Conservation (phyloP, 2,329 filamentous ascomycete genomes). For the Pseudogymnoascus sp. region DNA sequence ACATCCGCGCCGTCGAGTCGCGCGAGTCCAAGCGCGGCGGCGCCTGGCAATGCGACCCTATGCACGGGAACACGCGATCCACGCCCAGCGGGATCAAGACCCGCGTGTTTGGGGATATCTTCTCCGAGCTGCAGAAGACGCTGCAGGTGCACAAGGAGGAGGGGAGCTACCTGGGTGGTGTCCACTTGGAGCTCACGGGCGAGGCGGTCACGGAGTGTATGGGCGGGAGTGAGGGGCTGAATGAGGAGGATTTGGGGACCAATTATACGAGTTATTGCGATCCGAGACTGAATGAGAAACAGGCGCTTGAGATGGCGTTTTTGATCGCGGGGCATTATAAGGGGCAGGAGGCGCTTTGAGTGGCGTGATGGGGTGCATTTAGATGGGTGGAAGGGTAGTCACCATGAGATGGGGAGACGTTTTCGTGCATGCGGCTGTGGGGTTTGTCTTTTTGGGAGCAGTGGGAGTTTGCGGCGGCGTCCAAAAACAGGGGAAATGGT, state of each 20-base stretch:
- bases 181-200: constrained; percentile 91
- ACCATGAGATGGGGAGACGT: background rate
- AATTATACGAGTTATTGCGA: constrained; percentile 98
- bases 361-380: background rate
- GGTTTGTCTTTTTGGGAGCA: background rate
- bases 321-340: constrained; percentile 78
- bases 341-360: constrained; percentile 30
- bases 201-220: constrained; percentile 96
- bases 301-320: constrained; percentile 91
- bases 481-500: background rate
- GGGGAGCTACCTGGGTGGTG: constrained; percentile 81
- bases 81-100: constrained; percentile 83
- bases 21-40: constrained; percentile 63
- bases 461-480: constrained; percentile 3
- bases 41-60: constrained; percentile 98
- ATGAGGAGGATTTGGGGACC: constrained; percentile 78
- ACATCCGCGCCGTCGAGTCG: constrained; percentile 82
- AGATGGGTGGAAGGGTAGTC: background rate
- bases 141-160: constrained; percentile 77
- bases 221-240: constrained; percentile 79
- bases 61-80: constrained; percentile 78
- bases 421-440: background rate
- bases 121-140: constrained; percentile 77
- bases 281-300: constrained; percentile 92
- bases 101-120: constrained; percentile 81